Base-by-base conservation (phyloP, 2,329 filamentous ascomycete species). In the Neobulgaria alba region DNA sequence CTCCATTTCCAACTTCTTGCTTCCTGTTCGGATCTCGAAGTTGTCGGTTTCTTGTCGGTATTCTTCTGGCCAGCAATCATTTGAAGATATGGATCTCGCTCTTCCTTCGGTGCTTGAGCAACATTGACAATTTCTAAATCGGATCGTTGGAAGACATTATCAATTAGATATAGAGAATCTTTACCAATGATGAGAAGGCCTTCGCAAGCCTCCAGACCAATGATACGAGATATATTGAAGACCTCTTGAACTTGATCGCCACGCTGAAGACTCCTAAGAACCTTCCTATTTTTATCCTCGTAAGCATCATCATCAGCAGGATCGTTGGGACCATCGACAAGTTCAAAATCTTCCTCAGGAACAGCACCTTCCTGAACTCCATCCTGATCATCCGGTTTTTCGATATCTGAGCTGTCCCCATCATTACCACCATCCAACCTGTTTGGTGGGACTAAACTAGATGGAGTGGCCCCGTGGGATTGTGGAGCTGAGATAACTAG, bases 111-210 rank as follows among this genome's bases (percentile, higher is more conserved):
- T 2, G 92, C 93, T 62, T 96, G 88, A 77, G 85, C 90, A 7
- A 95, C 89, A 55, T 95, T 90, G 44, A 98, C 86, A 57, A 98
- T 95, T 60, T 98, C 93, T 10, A 90, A 90, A 56, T 95, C 92
- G 2, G 85, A 81, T 48, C 90, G 79, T 57, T 96, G 90, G 60
- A 98, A 96, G 56, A 95, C 90, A 53, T 92, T 90, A 63, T 98
- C 92, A 63, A 96, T 83, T 51, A 98, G 82, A 58, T 98, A 98
- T 12, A 98, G 72, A 35, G 80, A 83, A 53, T 90, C 84, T 61
- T 94, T 95, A 14, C 92, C 92, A 30, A 96, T 73, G 40, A 98
- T 93, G 23, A 98, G 69, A 31, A 98, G 79, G 5, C 92, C 92
- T 60, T 98, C 93, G 46, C 85, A 87, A 7, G 89, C 89, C 58